A percentile compares a stretch with the other conserved stretches of the same genome.
Evolutionary conservation across 495 filamentous ascomycete genomes (phyloP).

Genomic region (Hypoxylon cercidicola): DNA sequence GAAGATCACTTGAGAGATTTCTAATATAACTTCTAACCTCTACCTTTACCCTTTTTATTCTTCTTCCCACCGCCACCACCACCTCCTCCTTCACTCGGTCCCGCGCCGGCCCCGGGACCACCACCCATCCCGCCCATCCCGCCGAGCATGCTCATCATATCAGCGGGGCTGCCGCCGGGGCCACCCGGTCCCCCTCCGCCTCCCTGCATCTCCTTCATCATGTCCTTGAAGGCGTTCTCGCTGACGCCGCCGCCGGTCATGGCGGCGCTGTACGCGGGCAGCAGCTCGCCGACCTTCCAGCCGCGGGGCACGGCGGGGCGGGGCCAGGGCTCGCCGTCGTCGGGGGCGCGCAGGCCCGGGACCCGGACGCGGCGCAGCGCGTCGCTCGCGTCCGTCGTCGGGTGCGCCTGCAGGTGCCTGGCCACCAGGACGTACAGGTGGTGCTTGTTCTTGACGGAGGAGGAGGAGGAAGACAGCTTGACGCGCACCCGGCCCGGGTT

Average conservation of each 20-base stretch:
- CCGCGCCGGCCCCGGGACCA: conserved; percentile 30
- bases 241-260: conserved; percentile 94
- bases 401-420: conserved; percentile 76
- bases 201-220: conserved; percentile 93
- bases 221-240: conserved; percentile 96
- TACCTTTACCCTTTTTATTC: conserved; percentile 63
- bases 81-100: conserved; percentile 37
- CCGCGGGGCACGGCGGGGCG: conserved; percentile 83
- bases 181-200: conserved; percentile 55
- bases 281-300: conserved; percentile 86
- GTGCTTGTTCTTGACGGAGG: conserved; percentile 82
- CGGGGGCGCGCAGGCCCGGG: conserved; percentile 60
- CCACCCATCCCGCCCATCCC: conserved; percentile 46
- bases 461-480: conserved; percentile 55
- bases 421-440: conserved; percentile 84
- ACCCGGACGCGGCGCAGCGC: conserved; percentile 74
- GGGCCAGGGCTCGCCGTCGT: conserved; percentile 70
- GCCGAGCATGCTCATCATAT: conserved; percentile 58
- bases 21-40: conserved; percentile 25
- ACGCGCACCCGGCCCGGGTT: conserved; percentile 93
- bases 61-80: conserved; percentile 48
- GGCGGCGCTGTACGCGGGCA: conserved; percentile 88
- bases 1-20: no score
- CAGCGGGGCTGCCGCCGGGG: conserved; percentile 45
- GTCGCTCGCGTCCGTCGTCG: conserved; percentile 72